Conservation (phyloP, 257 asterid genomes). For the Solanum etuberosum region DNA sequence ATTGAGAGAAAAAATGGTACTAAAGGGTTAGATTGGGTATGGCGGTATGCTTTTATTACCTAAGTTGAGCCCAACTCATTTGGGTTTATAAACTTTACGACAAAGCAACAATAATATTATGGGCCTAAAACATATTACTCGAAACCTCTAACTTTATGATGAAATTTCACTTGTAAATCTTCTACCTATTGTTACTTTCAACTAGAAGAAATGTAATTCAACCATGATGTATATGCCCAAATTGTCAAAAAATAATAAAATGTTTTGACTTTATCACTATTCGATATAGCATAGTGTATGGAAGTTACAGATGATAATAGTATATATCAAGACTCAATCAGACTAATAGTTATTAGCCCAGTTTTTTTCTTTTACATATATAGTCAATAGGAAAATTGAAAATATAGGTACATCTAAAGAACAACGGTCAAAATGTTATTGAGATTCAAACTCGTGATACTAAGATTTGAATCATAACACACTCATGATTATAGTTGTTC, state of each 20-base stretch:
- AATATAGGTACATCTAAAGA: not conserved
- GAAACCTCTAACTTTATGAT: not conserved
- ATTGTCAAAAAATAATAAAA: not conserved
- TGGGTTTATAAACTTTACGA: not conserved
- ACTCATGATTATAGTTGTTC: not conserved
- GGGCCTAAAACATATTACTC: not conserved
- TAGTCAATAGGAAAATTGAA: not conserved
- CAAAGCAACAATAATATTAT: not conserved
- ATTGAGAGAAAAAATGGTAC: not conserved
- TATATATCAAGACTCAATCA: not conserved
- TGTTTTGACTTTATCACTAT: not conserved
- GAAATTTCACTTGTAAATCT: not conserved
- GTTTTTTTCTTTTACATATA: not conserved
- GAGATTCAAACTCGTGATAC: not conserved
- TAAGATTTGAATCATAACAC: not conserved
- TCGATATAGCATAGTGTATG: not conserved
- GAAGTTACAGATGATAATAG: not conserved
- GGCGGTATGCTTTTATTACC: not conserved
- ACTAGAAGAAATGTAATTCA: not conserved
- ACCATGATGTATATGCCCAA: not conserved
- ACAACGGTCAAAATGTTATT: not conserved
- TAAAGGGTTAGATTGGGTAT: not conserved
- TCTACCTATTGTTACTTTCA: not conserved
- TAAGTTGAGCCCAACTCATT: not conserved
- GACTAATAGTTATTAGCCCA: not conserved